Conservation (phyloP, 352 stramenopile genomes). For the Phytophthora palmivora region DNA sequence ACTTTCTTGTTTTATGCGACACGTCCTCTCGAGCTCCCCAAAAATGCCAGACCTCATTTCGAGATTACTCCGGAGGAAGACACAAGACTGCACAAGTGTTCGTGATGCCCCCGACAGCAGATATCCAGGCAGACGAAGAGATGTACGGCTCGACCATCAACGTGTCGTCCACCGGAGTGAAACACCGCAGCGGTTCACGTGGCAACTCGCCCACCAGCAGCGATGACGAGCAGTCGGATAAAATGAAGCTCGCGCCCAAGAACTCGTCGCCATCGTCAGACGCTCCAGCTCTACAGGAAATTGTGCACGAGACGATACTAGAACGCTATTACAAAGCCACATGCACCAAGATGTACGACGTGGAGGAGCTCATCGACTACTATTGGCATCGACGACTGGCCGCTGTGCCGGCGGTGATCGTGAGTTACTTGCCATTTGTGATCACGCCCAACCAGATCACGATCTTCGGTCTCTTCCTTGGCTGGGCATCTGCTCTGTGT, state of each 20-base stretch:
- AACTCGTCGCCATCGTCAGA: slow-evolving; percentile 24
- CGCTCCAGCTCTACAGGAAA: slow-evolving; percentile 29
- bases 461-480: slow-evolving; percentile 74
- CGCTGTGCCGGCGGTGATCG: slow-evolving; percentile 72
- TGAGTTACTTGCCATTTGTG: slow-evolving; percentile 86
- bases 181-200: slow-evolving; percentile 41
- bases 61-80: slow-evolving; percentile 30
- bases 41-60: slow-evolving; percentile 29
- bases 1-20: slow-evolving; percentile 27
- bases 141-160: slow-evolving; percentile 36
- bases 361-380: slow-evolving; percentile 87
- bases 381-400: slow-evolving; percentile 85
- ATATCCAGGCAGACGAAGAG: slow-evolving; percentile 18
- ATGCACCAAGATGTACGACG: slow-evolving; percentile 89
- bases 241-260: slow-evolving; percentile 32
- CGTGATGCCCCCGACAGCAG: slow-evolving; percentile 19
- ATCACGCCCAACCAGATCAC: slow-evolving; percentile 91
- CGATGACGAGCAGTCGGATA: slow-evolving; percentile 45
- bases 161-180: slow-evolving; percentile 33
- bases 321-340: slow-evolving; percentile 78
- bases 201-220: slow-evolving; percentile 45
- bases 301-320: slow-evolving; percentile 48
- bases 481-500: slow-evolving; percentile 71
- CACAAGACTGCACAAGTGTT: background rate
- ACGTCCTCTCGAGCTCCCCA: slow-evolving; percentile 1